Conservation (phyloP, 495 filamentous ascomycete species). For the Jackrogersella multiformis region DNA sequence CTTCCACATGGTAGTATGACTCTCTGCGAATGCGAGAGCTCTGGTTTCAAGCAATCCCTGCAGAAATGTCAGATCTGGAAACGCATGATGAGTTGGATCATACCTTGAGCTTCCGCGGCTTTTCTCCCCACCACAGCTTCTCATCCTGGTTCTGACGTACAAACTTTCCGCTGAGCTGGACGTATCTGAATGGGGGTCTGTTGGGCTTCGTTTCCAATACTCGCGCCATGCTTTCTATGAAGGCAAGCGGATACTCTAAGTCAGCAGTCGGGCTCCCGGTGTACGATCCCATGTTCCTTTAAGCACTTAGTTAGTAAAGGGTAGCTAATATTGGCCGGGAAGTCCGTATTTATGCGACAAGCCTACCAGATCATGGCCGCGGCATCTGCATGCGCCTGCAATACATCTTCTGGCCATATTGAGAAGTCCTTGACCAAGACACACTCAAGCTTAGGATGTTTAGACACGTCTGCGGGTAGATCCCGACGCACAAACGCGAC, state of each 20-base stretch:
- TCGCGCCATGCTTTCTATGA: conserved; percentile 24
- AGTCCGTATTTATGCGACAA: no score
- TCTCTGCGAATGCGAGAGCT: conserved; percentile 20
- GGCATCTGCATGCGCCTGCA: conserved; percentile 33
- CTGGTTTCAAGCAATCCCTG: conserved; percentile 21
- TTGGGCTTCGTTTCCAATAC: conserved; percentile 7
- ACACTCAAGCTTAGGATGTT: conserved; percentile 36
- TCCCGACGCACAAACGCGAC: conserved; percentile 36
- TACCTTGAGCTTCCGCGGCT: conserved; percentile 40
- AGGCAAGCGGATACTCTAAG: conserved; percentile 31
- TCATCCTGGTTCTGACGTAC: conserved; percentile 29
- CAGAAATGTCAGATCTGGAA: not conserved
- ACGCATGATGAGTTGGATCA: not conserved
- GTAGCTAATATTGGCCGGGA: not conserved
- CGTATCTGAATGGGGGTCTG: conserved; percentile 40
- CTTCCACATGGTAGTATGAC: conserved; percentile 6
- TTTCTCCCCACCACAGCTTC: conserved; percentile 30
- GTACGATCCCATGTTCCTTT: conserved; percentile 36
- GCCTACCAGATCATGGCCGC: conserved; percentile 42
- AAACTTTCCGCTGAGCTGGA: conserved; percentile 41
- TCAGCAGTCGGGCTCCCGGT: conserved; percentile 24
- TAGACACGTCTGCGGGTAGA: conserved; percentile 25
- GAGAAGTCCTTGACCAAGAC: conserved; percentile 38
- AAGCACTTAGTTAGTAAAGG: not conserved
- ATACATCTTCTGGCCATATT: conserved; percentile 35